Evolutionary conservation across 306 rosid genomes (phyloP), one percentile per base, ranked within the genome.

Genomic region (Malus orientalis): DNA sequence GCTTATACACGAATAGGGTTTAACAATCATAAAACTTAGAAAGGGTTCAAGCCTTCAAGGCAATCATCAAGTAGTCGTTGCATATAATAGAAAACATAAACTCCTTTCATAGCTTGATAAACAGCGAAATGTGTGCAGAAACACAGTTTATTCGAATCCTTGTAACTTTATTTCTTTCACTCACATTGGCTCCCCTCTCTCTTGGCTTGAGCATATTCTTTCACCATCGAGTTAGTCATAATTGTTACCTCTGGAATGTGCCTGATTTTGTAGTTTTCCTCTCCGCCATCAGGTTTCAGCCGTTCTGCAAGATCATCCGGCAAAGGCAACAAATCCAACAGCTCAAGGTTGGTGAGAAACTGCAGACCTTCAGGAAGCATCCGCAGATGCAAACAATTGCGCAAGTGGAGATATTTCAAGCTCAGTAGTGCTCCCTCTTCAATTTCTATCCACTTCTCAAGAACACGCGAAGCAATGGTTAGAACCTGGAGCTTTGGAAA

Each of bases 381-480:
- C 57, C 12, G 58, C 69, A 76, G 47, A 62, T 19, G 4, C 36
- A 16, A 20, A 62, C 79, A 80, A 73, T 23, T 74, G 63, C 58
- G 84, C 20, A 76, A 12, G 38, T 6, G 20, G 64, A 81, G 75
- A 58, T 32, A 42, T 49, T 76, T 71, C 74, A 76, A 57, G 74
- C 81, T 81, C 23, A 74, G 81, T 23, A 76, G 62, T 76, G 81
- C 74, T 23, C 78, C 81, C 60, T 71, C 80, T 71, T 81, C 81
- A 55, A 81, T 42, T 20, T 76, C 64, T 18, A 63, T 76, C 84
- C 78, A 76, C 42, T 81, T 74, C 81, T 76, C 78, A 8, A 70
- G 77, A 44, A 80, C 74, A 40, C 11, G 29, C 30, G 84, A 81
- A 66, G 84, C 81, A 45, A 71, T 57, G 33, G 30, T 70, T 38